Percentiles rank a stretch among this genome's conserved stretches.
These are phyloP conservation scores for Rhizopus sp. DNA, from an alignment of 371 early-diverging fungal genomes.

Conservation along the genomic window DNA sequence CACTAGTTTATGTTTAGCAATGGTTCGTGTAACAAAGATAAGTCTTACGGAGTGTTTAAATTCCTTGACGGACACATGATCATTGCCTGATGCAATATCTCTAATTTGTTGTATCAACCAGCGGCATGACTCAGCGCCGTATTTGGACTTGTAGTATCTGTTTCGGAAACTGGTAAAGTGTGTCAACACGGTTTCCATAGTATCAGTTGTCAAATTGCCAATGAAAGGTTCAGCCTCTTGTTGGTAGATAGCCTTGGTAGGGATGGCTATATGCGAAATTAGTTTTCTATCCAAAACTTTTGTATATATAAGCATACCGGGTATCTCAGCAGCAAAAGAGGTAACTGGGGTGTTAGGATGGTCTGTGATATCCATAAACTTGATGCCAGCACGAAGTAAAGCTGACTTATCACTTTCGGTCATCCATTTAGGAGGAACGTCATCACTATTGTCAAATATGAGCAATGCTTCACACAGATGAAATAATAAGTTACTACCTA, in stretches of 20 bases:
- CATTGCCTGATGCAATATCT: slow-evolving; percentile 44
- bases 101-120: slow-evolving; percentile 75
- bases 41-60: slow-evolving; percentile 67
- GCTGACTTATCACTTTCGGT: slow-evolving; percentile 62
- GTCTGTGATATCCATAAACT: slow-evolving; percentile 92
- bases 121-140: slow-evolving; percentile 69
- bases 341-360: slow-evolving; percentile 27
- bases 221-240: slow-evolving; percentile 60
- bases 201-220: slow-evolving; percentile 56
- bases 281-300: not conserved
- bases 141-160: slow-evolving; percentile 84
- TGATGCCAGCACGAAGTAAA: slow-evolving; percentile 64
- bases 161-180: slow-evolving; percentile 82
- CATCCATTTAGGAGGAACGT: slow-evolving; percentile 65
- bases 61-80: slow-evolving; percentile 68
- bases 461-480: not conserved
- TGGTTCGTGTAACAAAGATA: not conserved
- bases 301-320: slow-evolving; percentile 20
- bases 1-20: slow-evolving; percentile 18
- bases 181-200: slow-evolving; percentile 66
- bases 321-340: slow-evolving; percentile 24
- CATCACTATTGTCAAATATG: slow-evolving; percentile 25
- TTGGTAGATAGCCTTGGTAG: slow-evolving; percentile 44
- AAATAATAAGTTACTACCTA: slow-evolving; percentile 17
- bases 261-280: slow-evolving; percentile 39